phyloP scores from a whole-genome alignment of 495 filamentous ascomycete species.

The Penicillium ochrochloron region DNA sequence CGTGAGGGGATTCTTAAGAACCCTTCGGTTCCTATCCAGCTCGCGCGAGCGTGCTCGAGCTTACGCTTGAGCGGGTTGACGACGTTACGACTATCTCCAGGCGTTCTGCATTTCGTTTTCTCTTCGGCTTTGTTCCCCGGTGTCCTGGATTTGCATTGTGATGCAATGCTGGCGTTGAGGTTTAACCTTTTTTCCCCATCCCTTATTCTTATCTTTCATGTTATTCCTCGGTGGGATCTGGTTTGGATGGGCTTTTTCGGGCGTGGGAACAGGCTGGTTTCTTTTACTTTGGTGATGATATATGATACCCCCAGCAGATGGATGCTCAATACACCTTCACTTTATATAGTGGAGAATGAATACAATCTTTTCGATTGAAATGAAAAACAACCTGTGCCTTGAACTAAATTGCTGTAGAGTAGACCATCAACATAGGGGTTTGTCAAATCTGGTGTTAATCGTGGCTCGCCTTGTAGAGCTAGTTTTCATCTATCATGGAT shows the following conservation, averaged over 20 bases:
- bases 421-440: background rate
- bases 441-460: no score
- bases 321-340: background rate
- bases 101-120: conserved; percentile 7
- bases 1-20: background rate
- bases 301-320: conserved; percentile 35
- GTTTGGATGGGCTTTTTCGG: background rate
- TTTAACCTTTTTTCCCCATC: conserved; percentile 12
- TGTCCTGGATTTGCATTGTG: conserved; percentile 10
- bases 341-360: conserved; percentile 6
- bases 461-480: no score
- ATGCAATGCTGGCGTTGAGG: conserved; percentile 28
- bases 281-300: conserved; percentile 31
- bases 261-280: conserved; percentile 26
- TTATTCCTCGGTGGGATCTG: conserved; percentile 10
- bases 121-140: conserved; percentile 8
- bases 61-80: conserved; percentile 11
- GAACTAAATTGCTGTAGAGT: background rate
- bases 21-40: background rate
- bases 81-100: conserved; percentile 24
- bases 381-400: background rate
- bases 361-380: background rate
- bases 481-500: no score
- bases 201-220: conserved; percentile 8
- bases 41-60: background rate